Conservation (phyloP, 352 stramenopile genomes). For the Globisporangium okanoganense region DNA sequence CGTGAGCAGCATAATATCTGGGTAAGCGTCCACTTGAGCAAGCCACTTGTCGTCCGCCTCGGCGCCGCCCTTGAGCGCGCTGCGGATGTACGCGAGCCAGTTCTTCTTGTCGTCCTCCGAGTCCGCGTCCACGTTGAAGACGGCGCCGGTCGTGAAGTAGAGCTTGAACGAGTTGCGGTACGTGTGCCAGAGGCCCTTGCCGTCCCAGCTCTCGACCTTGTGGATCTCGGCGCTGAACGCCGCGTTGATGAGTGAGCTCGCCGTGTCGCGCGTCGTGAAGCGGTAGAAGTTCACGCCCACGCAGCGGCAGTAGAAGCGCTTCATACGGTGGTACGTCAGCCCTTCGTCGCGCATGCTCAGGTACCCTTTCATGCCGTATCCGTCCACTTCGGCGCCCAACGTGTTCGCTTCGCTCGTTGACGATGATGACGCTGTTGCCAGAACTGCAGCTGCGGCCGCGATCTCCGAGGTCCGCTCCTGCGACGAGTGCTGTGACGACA, state of each 20-base stretch:
- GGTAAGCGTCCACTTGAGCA: constrained; percentile 23
- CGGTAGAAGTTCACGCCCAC: constrained; percentile 79
- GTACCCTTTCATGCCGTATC: constrained; percentile 69
- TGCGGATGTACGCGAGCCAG: constrained; percentile 80
- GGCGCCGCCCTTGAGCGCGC: constrained; percentile 39
- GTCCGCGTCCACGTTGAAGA: constrained; percentile 80
- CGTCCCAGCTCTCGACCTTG: constrained; percentile 83
- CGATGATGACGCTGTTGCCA: neutral
- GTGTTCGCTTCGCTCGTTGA: constrained; percentile 5
- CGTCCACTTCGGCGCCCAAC: constrained; percentile 50
- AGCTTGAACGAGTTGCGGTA: constrained; percentile 86
- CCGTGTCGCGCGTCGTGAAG: constrained; percentile 64
- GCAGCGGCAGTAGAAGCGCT: constrained; percentile 77
- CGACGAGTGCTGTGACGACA: constrained; percentile 6
- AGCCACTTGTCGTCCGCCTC: constrained; percentile 37
- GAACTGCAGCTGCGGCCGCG: neutral
- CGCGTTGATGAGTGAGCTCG: constrained; percentile 53
- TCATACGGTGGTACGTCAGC: constrained; percentile 85
- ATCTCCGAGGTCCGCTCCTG: constrained; percentile 6
- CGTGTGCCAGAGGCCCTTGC: constrained; percentile 73
- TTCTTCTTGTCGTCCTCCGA: constrained; percentile 73
- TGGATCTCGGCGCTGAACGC: constrained; percentile 65
- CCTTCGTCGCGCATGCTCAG: constrained; percentile 81
- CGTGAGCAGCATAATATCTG: constrained; percentile 44
- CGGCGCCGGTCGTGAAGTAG: constrained; percentile 61